Evolutionary conservation across 2,329 filamentous ascomycete genomes (phyloP), one percentile per base, ranked within the genome.

Genomic region (Tothia fuscella): DNA sequence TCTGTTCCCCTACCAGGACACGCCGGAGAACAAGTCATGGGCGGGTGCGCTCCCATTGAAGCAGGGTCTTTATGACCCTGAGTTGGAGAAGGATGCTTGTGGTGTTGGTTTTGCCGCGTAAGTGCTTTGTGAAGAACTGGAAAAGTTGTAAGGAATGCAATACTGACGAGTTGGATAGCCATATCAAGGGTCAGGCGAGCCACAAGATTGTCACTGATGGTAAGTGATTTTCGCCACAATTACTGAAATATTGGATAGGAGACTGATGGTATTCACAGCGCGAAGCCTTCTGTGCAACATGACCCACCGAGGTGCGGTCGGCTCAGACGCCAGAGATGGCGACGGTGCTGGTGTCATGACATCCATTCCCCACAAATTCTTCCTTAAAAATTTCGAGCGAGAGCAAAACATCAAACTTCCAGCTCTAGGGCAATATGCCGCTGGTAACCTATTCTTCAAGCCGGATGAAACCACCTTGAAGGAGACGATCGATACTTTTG

Each of bases 291-390:
- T 98, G 49, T 98, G 91, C 74, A 96, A 98, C 75, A 98, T 98
- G 91, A 96, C 91, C 72, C 91, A 98, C 72, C 82, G 91, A 62
- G 91, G 91, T 72, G 91, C 91, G 49, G 89, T 96, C 54, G 91
- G 91, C 53, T 96, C 91, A 47, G 91, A 98, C 71, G 87, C 87
- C 58, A 82, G 91, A 71, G 91, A 98, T 61, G 91, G 91, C 61
- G 91, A 98, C 62, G 91, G 91, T 62, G 91, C 91, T 55, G 91
- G 91, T 76, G 89, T 96, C 59, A 98, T 98, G 91, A 96, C 89
- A 51, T 95, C 88, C 46, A 94, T 98, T 56, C 91, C 91, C 46
- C 89, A 96, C 71, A 87, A 81, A 65, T 96, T 98, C 71, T 96
- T 98, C 63, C 72, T 94, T 60, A 98, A 96, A 74, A 93, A 96